Conservation (phyloP, 352 stramenopile genomes). For the Globisporangium takayamanum region DNA sequence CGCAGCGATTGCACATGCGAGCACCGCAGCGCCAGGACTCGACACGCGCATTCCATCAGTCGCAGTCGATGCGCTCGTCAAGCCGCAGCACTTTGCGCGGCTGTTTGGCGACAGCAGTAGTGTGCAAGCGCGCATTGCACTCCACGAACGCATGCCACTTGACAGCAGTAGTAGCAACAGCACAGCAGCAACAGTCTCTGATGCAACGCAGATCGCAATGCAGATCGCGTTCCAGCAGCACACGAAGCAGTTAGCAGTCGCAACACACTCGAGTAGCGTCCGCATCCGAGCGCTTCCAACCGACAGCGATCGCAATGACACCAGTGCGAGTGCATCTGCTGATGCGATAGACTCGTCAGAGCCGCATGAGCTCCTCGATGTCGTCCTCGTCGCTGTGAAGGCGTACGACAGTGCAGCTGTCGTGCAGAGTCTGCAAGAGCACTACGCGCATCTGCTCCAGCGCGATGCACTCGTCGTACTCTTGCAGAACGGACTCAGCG, state of each 20-base stretch:
- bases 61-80: slow-evolving; percentile 47
- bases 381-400: slow-evolving; percentile 65
- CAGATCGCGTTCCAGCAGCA: background rate
- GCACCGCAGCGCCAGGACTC: background rate
- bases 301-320: background rate
- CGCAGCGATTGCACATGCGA: slow-evolving; percentile 14
- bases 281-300: slow-evolving; percentile 29
- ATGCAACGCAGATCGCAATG: background rate
- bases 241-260: background rate
- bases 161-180: slow-evolving; percentile 3
- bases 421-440: slow-evolving; percentile 27
- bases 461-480: slow-evolving; percentile 49
- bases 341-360: background rate
- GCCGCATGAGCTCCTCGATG: slow-evolving; percentile 28
- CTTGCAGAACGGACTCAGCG: slow-evolving; percentile 61
- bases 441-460: slow-evolving; percentile 27
- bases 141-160: slow-evolving; percentile 4
- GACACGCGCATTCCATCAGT: background rate
- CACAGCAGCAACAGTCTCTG: background rate
- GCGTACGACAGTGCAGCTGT: slow-evolving; percentile 45
- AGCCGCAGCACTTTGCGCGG: slow-evolving; percentile 28
- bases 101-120: slow-evolving; percentile 5
- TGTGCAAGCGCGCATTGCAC: slow-evolving; percentile 3
- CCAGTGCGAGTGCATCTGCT: background rate
- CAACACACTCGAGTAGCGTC: slow-evolving; percentile 15